Percentiles rank a stretch among this genome's conserved stretches.
Conservation (phyloP, 768 basidiomycete genomes). For the Mycena rosella region DNA sequence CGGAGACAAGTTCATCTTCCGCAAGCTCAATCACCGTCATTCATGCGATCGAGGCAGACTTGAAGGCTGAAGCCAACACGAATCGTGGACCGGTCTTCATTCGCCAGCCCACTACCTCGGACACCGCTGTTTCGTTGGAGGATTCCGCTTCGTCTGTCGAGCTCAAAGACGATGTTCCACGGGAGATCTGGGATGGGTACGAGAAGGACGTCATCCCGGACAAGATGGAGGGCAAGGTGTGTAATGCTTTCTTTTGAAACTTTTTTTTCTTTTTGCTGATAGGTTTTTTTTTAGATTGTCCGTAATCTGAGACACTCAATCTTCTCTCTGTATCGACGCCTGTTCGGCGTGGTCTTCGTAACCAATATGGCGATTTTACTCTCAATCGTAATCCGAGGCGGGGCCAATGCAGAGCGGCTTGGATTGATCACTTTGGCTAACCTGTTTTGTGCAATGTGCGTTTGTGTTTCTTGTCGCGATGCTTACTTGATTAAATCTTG, state of each 20-base stretch:
- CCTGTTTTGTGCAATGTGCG: conserved; percentile 56
- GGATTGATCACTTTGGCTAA: conserved; percentile 61
- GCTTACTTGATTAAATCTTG: background rate
- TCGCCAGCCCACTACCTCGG: conserved; percentile 15
- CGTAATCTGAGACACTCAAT: conserved; percentile 69
- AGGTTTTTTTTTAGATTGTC: no score
- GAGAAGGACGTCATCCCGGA: conserved; percentile 62
- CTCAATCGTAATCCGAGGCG: conserved; percentile 47
- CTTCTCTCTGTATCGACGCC: conserved; percentile 68
- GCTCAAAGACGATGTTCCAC: conserved; percentile 42
- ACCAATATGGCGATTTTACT: conserved; percentile 68
- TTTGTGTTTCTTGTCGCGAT: background rate
- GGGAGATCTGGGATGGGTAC: conserved; percentile 65
- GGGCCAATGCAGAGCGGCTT: conserved; percentile 51
- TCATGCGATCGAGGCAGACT: background rate
- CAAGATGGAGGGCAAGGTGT: conserved; percentile 64
- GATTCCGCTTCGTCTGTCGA: conserved; percentile 39
- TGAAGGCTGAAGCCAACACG: conserved; percentile 7
- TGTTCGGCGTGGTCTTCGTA: conserved; percentile 71
- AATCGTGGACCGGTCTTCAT: conserved; percentile 10
- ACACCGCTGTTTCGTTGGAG: conserved; percentile 8
- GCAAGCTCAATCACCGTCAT: conserved; percentile 31
- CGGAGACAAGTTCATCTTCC: conserved; percentile 20
- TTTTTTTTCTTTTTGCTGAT: no score
- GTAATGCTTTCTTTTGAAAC: no score